phyloP scores from a whole-genome alignment of 1,284 basidiomycete species.

The Peniophora sp. region DNA sequence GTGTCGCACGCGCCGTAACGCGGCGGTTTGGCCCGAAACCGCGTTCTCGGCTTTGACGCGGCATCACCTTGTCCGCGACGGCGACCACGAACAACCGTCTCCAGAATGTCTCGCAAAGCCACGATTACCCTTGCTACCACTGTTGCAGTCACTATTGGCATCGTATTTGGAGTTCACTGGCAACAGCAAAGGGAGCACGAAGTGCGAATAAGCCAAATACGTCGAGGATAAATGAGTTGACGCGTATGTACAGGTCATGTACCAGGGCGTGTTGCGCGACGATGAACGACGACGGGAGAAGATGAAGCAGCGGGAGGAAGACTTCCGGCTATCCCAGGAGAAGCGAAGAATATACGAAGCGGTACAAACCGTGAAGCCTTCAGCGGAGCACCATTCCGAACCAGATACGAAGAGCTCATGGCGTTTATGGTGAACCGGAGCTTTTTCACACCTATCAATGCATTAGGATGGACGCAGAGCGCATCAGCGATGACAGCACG shows the following conservation, averaged over 20 bases:
- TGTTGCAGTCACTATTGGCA: slow-evolving; percentile 56
- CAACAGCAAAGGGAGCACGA: slow-evolving; percentile 84
- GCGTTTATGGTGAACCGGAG: no score
- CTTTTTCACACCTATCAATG: no score
- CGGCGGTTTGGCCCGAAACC: neutral
- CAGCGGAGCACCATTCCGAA: neutral
- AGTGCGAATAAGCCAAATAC: slow-evolving; percentile 32
- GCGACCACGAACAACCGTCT: neutral
- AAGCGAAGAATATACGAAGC: slow-evolving; percentile 65
- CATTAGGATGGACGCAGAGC: no score
- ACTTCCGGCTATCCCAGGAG: slow-evolving; percentile 54
- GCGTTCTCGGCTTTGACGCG: neutral
- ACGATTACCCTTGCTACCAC: slow-evolving; percentile 74
- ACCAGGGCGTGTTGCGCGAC: slow-evolving; percentile 81
- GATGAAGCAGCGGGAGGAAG: slow-evolving; percentile 57
- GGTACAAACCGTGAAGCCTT: slow-evolving; percentile 34
- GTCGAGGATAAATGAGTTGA: slow-evolving; percentile 2
- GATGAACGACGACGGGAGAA: slow-evolving; percentile 76
- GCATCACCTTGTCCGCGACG: neutral
- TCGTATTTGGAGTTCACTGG: slow-evolving; percentile 89
- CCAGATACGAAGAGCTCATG: neutral
- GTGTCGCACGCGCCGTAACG: slow-evolving; percentile 4
- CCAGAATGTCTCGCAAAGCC: slow-evolving; percentile 63
- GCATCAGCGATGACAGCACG: no score
- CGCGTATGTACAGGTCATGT: slow-evolving; percentile 66